These are phyloP conservation scores for Pichia terricola DNA, from an alignment of 1,139 yeast species.

Conservation along the genomic window DNA sequence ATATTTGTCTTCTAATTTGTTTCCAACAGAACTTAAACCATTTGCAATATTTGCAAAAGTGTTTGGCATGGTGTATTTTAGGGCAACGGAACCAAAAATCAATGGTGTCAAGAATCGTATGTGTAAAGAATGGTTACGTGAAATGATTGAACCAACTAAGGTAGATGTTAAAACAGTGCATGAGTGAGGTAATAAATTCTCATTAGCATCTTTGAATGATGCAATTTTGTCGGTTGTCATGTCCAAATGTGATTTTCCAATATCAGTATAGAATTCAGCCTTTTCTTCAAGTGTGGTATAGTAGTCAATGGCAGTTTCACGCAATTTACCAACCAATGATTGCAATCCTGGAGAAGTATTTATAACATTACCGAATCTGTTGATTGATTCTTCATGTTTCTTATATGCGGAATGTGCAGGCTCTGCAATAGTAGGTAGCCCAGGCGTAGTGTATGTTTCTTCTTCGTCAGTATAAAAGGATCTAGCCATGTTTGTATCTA, in stretches of 20 bases:
- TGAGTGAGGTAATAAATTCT: conserved; percentile 43
- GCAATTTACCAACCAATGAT: conserved; percentile 29
- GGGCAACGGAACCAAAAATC: conserved; percentile 37
- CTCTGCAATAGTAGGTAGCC: conserved; percentile 31
- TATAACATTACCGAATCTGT: conserved; percentile 45
- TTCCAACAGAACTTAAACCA: conserved; percentile 14
- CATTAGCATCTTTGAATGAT: conserved; percentile 20
- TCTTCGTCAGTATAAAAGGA: conserved; percentile 47
- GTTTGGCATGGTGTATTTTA: conserved; percentile 28
- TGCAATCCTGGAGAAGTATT: conserved; percentile 41
- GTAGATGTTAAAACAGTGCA: conserved; percentile 47
- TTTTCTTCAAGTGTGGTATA: conserved; percentile 34
- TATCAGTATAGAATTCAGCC: conserved; percentile 36
- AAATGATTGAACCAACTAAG: conserved; percentile 47
- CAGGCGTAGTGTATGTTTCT: conserved; percentile 37
- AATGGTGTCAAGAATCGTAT: conserved; percentile 43
- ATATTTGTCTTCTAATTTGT: conserved; percentile 22
- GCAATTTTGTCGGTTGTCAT: conserved; percentile 24
- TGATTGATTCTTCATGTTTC: no score
- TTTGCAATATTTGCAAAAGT: conserved; percentile 25
- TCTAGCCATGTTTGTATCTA: conserved; percentile 21
- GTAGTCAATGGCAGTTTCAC: conserved; percentile 33
- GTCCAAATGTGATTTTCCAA: conserved; percentile 32
- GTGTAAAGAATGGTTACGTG: conserved; percentile 37
- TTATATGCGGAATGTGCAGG: conserved; percentile 25